Evolutionary conservation across 352 stramenopile genomes (phyloP).

Genomic region (Phytophthora colocasiae): DNA sequence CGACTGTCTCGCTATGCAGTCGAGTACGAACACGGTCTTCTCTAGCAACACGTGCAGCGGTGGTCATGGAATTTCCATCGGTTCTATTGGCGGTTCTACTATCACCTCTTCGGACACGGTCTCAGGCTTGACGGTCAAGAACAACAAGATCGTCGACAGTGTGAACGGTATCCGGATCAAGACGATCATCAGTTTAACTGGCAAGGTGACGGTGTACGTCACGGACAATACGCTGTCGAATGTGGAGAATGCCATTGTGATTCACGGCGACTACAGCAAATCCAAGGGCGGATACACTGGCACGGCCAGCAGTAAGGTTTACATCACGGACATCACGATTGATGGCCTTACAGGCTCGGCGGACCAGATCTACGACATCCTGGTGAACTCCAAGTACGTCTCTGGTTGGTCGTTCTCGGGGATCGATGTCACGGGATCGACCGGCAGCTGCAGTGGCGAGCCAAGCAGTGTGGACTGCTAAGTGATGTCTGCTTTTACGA

Average conservation of each 20-base stretch:
- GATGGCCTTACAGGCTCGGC: conserved; percentile 28
- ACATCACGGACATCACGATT: conserved; percentile 7
- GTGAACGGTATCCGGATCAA: neutral
- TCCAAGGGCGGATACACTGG: neutral
- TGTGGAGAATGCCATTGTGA: neutral
- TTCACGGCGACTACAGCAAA: conserved; percentile 6
- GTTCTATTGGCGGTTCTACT: neutral
- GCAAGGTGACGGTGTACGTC: neutral
- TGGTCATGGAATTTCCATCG: neutral
- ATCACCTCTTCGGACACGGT: conserved; percentile 14
- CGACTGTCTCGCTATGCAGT: neutral
- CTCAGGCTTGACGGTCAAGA: neutral
- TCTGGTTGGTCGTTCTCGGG: conserved; percentile 1
- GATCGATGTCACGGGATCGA: neutral
- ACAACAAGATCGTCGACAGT: conserved; percentile 1
- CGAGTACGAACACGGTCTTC: conserved; percentile 20
- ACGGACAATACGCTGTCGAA: neutral
- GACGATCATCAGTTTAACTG: neutral
- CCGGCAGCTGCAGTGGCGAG: conserved; percentile 27
- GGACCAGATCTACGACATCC: conserved; percentile 31
- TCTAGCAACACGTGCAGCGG: conserved; percentile 4
- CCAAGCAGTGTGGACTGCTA: conserved; percentile 32
- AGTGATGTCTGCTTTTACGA: too few relatives aligned
- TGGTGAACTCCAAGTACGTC: conserved; percentile 29
- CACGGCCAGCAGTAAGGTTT: neutral